These are phyloP conservation scores for Cladosporium cucumerinum DNA, from an alignment of 2,329 filamentous ascomycete species.

Conservation along the genomic window DNA sequence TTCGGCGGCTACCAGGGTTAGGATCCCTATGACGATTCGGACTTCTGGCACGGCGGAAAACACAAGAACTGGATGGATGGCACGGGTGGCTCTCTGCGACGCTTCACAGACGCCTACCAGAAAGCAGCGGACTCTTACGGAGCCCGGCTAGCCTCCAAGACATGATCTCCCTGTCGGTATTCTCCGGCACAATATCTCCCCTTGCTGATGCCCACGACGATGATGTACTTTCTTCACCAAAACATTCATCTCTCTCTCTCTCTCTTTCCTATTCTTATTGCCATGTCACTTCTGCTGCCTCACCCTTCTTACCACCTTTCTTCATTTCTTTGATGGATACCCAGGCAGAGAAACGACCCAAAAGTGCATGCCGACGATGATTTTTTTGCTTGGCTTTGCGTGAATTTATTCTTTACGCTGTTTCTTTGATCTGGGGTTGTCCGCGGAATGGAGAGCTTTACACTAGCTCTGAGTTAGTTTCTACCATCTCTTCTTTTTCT, in stretches of 20 bases:
- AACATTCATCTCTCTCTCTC: slow-evolving; percentile 13
- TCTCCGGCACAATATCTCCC: background rate
- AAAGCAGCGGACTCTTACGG: slow-evolving; percentile 1
- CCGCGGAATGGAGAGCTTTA: background rate
- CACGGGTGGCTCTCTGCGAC: slow-evolving; percentile 6
- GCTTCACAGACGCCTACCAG: background rate
- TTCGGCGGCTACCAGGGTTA: slow-evolving; percentile 60
- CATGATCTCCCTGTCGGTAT: background rate
- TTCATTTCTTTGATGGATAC: slow-evolving; percentile 6
- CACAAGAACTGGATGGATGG: slow-evolving; percentile 13
- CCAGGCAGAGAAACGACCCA: slow-evolving; percentile 4
- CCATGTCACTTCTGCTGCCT: background rate
- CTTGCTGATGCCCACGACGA: slow-evolving; percentile 15
- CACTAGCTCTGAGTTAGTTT: background rate
- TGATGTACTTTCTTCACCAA: slow-evolving; percentile 3
- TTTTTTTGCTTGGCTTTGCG: slow-evolving; percentile 1
- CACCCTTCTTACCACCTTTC: background rate
- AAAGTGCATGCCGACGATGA: background rate
- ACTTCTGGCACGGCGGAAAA: slow-evolving; percentile 13
- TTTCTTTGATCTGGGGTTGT: background rate
- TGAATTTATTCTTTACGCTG: background rate
- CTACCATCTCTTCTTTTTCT: background rate
- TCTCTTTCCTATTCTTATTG: slow-evolving; percentile 5
- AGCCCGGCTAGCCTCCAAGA: background rate
- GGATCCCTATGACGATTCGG: slow-evolving; percentile 15